Conservation (phyloP, 768 basidiomycete species). For the Hirschioporus abietinus region DNA sequence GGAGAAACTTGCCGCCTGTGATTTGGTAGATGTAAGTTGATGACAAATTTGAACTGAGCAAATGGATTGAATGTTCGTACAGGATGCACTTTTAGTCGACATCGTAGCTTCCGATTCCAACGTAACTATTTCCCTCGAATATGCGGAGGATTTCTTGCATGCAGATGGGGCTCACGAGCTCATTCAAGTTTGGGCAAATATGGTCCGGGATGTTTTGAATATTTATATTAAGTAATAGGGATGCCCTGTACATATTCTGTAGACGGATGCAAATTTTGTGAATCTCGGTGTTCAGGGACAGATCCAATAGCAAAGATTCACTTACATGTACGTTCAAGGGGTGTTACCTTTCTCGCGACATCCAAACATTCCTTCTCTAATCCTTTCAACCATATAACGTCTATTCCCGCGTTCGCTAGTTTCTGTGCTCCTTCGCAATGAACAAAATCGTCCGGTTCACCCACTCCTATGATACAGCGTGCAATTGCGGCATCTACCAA, state of each 20-base stretch:
- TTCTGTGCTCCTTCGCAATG: constrained; percentile 81
- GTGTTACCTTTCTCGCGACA: constrained; percentile 58
- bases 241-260: neutral
- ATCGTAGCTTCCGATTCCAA: constrained; percentile 17
- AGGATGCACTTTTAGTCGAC: constrained; percentile 32
- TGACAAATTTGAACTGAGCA: neutral
- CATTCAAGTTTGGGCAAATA: constrained; percentile 18
- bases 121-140: constrained; percentile 19
- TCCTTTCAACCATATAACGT: constrained; percentile 69
- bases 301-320: neutral
- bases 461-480: constrained; percentile 82
- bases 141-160: constrained; percentile 16
- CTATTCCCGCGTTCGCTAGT: constrained; percentile 63
- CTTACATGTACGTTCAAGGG: neutral
- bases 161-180: constrained; percentile 13
- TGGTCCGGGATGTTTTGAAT: constrained; percentile 12
- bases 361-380: constrained; percentile 77
- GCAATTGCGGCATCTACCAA: constrained; percentile 66
- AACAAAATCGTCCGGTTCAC: constrained; percentile 93
- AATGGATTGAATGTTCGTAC: neutral
- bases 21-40: constrained; percentile 22
- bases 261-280: neutral
- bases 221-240: neutral
- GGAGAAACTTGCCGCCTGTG: constrained; percentile 16
- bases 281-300: neutral